Percentiles rank a stretch among this genome's conserved stretches.
Evolutionary conservation across 1,284 basidiomycete species (phyloP).

Genomic region (Meira nashicola): DNA sequence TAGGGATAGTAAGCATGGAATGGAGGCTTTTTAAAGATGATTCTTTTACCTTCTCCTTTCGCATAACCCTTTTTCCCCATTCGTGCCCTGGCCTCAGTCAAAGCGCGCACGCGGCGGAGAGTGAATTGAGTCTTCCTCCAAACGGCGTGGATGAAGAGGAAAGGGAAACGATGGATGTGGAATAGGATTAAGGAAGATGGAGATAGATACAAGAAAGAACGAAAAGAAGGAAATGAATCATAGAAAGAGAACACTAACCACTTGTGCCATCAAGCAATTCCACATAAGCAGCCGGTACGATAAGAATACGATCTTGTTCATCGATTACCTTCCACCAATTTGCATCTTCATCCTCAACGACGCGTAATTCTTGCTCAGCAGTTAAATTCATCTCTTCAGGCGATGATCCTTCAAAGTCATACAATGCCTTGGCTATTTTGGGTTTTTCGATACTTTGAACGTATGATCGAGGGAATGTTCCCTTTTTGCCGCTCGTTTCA

Average conservation of each 20-base stretch:
- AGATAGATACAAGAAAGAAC: neutral
- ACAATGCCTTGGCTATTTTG: constrained; percentile 41
- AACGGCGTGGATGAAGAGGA: constrained; percentile 3
- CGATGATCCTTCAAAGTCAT: constrained; percentile 45
- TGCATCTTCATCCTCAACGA: constrained; percentile 46
- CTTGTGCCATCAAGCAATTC: constrained; percentile 21
- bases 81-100: no score
- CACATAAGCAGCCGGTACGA: constrained; percentile 49
- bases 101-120: constrained; percentile 6
- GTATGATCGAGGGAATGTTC: constrained; percentile 88
- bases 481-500: constrained; percentile 62
- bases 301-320: constrained; percentile 33
- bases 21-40: no score
- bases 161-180: constrained; percentile 14
- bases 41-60: neutral
- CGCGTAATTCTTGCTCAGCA: constrained; percentile 38
- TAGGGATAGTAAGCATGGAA: no score
- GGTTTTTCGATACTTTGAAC: constrained; percentile 28
- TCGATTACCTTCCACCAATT: constrained; percentile 49
- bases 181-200: constrained; percentile 24
- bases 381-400: constrained; percentile 42
- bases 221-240: neutral
- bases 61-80: neutral
- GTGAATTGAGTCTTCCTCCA: constrained; percentile 4
- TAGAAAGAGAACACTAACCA: constrained; percentile 19